Evolutionary conservation across 169 alveolate species (phyloP).

Genomic region (Perkinsus chesapeaki): DNA sequence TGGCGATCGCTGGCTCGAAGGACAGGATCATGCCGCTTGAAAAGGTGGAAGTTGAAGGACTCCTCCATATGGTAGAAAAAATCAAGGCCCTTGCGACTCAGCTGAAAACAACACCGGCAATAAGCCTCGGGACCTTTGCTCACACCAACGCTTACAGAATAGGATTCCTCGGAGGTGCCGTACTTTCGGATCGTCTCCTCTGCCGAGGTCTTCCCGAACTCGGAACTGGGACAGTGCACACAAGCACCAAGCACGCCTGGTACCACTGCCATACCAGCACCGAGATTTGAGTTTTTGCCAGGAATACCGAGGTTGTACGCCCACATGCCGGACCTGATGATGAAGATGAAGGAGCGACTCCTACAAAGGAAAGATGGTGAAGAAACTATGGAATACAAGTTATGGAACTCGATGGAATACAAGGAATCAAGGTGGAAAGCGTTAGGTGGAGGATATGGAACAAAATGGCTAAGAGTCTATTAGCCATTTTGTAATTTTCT

Average conservation of each 20-base stretch:
- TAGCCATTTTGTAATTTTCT: too few species aligned
- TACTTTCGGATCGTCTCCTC: neutral
- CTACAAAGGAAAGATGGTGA: too few species aligned
- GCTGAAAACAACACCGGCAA: neutral
- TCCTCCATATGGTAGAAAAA: neutral
- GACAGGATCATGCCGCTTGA: neutral
- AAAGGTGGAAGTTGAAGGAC: neutral
- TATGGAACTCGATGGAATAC: too few species aligned
- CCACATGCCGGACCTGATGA: neutral
- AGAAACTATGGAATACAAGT: too few species aligned
- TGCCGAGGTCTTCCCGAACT: neutral
- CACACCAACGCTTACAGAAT: neutral
- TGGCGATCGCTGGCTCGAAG: neutral
- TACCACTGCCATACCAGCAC: neutral
- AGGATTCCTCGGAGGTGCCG: neutral
- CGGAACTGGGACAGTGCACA: neutral
- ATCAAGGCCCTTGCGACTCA: neutral
- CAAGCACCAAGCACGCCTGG: neutral
- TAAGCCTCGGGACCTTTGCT: neutral
- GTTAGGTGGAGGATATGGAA: too few species aligned
- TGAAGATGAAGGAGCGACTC: too few species aligned
- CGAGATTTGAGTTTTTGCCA: neutral
- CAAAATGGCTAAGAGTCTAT: too few species aligned
- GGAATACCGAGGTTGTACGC: neutral
- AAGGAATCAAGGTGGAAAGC: too few species aligned